Base-by-base conservation (phyloP, 805 yeast species). In the Ogataea pini region DNA sequence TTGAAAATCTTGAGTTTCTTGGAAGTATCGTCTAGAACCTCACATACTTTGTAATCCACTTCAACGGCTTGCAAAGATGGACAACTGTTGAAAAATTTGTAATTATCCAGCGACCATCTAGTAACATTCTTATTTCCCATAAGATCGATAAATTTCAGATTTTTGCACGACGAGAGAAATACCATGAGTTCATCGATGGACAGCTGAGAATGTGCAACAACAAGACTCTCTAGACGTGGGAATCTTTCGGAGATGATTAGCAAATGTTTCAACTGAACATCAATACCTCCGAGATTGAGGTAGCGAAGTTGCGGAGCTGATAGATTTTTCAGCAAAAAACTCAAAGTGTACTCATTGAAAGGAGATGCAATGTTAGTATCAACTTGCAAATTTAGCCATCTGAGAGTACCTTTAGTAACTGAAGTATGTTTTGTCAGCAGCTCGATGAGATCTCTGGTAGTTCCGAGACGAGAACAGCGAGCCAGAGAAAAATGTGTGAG, bases 381-480 rank as follows among this genome's bases (percentile, higher is more conserved):
- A 46, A 77, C 75, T 53, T 78, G 82, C 41, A 79, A 62, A 51
- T 76, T 78, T 32, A 79, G 69, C 83, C 83, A 79, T 39, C 65
- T 59, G 36, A 79, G 64, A 16, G 72, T 64, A 7, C 71, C 72
- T 8, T 46, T 41, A 18, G 61, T 56, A 3, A 77, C 74, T 0
- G 92, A 76, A 0, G 94, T 90, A 68, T 89, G 95, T 52, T 78
- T 76, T 2, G 83, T 75, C 51, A 89, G 72, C 56, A 89, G 85
- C 55, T 79, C 80, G 53, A 86, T 76, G 46, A 89, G 68, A 32
- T 85, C 91, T 54, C 84, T 77, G 3, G 92, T 84, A 18, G 89
- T 80, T 16, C 69, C 69, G 42, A 89, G 72, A 56, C 83, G 79
- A 37, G 85, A 79, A 61, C 88, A 82, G 54, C 78, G 73, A 3